phyloP scores from a whole-genome alignment of 106 monocot species.

The Dioscorea zingiberensis region DNA sequence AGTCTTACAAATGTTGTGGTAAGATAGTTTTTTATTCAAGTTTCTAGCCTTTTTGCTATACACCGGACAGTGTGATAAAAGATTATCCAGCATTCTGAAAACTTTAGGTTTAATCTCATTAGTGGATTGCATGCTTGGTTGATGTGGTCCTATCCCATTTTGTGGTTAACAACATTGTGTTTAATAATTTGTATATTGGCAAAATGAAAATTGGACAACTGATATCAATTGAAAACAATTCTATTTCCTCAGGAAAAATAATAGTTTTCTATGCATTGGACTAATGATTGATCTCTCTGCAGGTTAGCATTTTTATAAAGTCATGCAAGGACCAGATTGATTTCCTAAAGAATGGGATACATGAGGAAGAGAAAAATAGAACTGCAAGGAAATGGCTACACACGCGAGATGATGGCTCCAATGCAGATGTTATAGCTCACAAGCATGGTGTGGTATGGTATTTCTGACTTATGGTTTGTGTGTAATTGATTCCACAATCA shows the following conservation, averaged over 20 bases:
- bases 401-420: conserved; percentile 33
- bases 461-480: not conserved
- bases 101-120: too few species aligned
- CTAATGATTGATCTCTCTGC: conserved; percentile 1
- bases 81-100: too few species aligned
- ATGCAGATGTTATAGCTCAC: conserved; percentile 79
- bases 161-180: too few species aligned
- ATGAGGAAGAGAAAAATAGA: conserved; percentile 52
- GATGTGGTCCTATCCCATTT: too few species aligned
- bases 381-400: conserved; percentile 64
- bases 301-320: conserved; percentile 86
- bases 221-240: too few species aligned
- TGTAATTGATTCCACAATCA: not conserved
- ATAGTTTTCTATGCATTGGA: not conserved
- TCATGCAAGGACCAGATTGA: conserved; percentile 96
- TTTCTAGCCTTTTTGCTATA: too few species aligned
- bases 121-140: too few species aligned
- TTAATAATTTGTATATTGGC: too few species aligned
- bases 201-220: too few species aligned
- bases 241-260: not conserved
- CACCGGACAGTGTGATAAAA: too few species aligned
- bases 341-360: conserved; percentile 80
- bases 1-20: not conserved
- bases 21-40: too few species aligned
- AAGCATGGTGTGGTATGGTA: conserved; percentile 86